phyloP scores from a whole-genome alignment of 2,329 filamentous ascomycete genomes.

The Trichoderma sp. region DNA sequence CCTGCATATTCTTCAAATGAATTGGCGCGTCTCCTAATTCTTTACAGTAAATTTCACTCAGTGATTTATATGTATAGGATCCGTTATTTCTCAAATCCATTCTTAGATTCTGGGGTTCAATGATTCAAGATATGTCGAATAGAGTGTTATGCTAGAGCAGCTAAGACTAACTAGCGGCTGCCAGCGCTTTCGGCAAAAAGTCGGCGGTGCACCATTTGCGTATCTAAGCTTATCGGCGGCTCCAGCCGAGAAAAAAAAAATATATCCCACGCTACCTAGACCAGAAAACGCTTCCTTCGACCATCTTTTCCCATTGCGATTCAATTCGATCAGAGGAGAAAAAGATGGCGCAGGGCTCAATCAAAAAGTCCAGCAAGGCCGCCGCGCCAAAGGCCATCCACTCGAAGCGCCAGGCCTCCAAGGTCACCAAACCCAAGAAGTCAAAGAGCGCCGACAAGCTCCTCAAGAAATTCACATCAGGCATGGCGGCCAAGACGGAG shows the following conservation, averaged over 20 bases:
- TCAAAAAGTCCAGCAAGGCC: constrained; percentile 53
- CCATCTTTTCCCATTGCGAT: not conserved
- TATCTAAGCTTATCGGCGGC: constrained; percentile 15
- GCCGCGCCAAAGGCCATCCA: constrained; percentile 47
- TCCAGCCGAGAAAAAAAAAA: not conserved
- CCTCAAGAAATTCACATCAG: constrained; percentile 59
- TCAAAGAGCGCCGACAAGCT: constrained; percentile 55
- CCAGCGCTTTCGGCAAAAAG: not conserved
- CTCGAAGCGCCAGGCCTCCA: constrained; percentile 50
- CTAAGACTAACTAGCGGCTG: not conserved
- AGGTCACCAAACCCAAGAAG: constrained; percentile 55
- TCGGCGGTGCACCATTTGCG: not conserved
- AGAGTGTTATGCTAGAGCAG: not conserved
- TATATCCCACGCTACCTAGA: not conserved
- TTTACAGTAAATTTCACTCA: not conserved
- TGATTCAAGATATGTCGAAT: not conserved
- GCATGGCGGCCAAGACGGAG: constrained; percentile 60
- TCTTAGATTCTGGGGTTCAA: not conserved
- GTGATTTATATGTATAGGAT: not conserved
- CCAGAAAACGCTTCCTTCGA: not conserved
- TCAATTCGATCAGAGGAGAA: not conserved
- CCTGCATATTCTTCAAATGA: not conserved
- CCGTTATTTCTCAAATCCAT: not conserved
- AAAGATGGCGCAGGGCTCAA: constrained; percentile 59
- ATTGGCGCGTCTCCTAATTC: not conserved